Evolutionary conservation across 139 green algal species (phyloP), one percentile per base, ranked within the genome.

Genomic region (Haematococcus lacustris): DNA sequence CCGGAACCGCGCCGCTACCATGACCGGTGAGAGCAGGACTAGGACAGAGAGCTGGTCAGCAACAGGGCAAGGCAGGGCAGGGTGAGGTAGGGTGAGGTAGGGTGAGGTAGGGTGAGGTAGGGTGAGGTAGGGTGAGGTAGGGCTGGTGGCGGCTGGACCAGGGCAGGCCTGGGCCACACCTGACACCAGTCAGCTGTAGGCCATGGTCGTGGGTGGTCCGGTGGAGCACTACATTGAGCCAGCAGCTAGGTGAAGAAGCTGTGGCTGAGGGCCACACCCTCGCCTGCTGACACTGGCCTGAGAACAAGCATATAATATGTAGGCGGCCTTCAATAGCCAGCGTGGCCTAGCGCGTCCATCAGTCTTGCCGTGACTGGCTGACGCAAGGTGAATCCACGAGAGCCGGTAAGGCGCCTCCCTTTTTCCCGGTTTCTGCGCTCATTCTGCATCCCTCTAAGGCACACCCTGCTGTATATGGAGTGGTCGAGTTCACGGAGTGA

Each of bases 1-100:
- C 86, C 88, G 25, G 81, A 79, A 68, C 74, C 78, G 28, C 74
- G 67, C 13, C 76, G 76, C 32, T 92, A 86, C 76, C 74, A 85
- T 72, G 72, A 80, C 43, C 76, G 88, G 34, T 74, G 78, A 86
- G 66, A 84, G 59, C 38, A 86, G 89, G 71, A 64, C 70, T 38
- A n/a, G 39, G 23, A 21, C 28, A 38, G 6, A 23, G 37, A 37
- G 30, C 30, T 59, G 23, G 3, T 39, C 26, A 33, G 21, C 3
- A 2, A 21, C 39, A 71, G 72, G 62, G 66, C 28, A 64, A 21
- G 67, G 73, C 66, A 23, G 66, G 74, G 59, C 51, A 68, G 13
- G 68, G 43, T 40, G 50, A 35, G 51, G 60, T 26, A n/a, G 28
- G 64, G 38, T 65, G 2, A 47, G 51, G 17, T n/a, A 64, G 51